Conservation (phyloP, 306 rosid genomes). For the Vachellia pachyceras region DNA sequence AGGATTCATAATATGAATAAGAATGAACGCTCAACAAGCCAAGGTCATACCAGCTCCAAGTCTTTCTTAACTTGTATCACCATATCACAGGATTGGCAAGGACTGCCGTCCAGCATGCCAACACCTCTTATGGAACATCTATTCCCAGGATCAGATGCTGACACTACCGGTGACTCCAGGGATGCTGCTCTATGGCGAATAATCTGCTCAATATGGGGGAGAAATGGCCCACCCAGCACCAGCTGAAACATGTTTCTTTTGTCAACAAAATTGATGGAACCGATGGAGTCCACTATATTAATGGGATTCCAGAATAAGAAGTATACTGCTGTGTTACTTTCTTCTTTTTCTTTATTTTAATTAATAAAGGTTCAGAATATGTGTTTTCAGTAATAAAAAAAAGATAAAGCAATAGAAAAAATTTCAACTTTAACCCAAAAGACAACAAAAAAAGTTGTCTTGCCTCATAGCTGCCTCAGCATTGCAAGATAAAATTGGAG, state of each 20-base stretch:
- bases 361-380: background rate
- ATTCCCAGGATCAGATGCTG: constrained; percentile 64
- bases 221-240: constrained; percentile 88
- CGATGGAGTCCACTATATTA: background rate
- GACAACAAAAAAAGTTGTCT: background rate
- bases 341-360: background rate
- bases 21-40: background rate
- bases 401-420: constrained; percentile 7
- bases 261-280: constrained; percentile 30
- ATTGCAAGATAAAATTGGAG: background rate
- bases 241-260: constrained; percentile 52
- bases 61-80: constrained; percentile 51
- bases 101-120: constrained; percentile 50
- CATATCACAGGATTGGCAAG: constrained; percentile 64
- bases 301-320: constrained; percentile 7
- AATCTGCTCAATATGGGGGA: constrained; percentile 78
- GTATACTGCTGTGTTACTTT: background rate
- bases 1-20: constrained; percentile 29
- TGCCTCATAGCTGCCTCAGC: constrained; percentile 1
- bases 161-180: constrained; percentile 71
- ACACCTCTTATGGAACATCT: constrained; percentile 54
- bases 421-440: background rate
- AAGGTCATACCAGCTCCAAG: constrained; percentile 44
- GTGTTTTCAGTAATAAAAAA: background rate
- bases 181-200: constrained; percentile 71